Base-by-base conservation (phyloP, 441 rosid genomes). In the Bocquillonia castaneifolia region DNA sequence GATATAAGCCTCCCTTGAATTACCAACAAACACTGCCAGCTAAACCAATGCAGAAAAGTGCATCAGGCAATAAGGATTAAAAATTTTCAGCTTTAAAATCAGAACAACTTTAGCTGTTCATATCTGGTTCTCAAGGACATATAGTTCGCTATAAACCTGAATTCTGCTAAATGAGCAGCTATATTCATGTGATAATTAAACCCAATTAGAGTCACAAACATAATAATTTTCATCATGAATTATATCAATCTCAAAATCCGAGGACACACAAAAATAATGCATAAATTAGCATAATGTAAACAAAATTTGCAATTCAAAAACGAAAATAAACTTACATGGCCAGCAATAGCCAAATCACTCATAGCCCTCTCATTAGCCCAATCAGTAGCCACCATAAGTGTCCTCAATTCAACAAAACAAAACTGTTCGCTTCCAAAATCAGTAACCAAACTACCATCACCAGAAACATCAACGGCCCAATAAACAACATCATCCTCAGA, bases 321-420 rank as follows among this genome's bases (percentile, higher is more conserved):
- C 10, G 22, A 64, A 28, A 59, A 18, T 5, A 50, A 20, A 79
- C 97, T 83, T 77, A 93, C 96, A 81, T 91, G 90, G 64, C 99
- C 99, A 23, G 99, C 99, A 77, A 93, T 83, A 71, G 97, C 92
- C 80, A 93, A 83, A 69, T 93, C 96, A 71, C 71, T 85, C 97
- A 93, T 91, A 29, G 84, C 85, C 29, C 58, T 72, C 48, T 81
- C 78, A 78, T 89, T 80, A 47, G 81, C 74, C 97, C 97, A 91
- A 84, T 93, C 99, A 52, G 93, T 82, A 60, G 97, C 99, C 59
- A 91, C 93, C 99, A 93, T 91, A 3, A 91, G 74, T 10, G 97
- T 89, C 72, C 99, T 84, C 63, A 93, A 78, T 76, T 93, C 99
- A 28, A 89, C 88, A 77, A 93, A 93, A 66, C 90, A 89, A 36